Conservation (phyloP, 306 rosid species). For the Sechiopsis laciniata region DNA sequence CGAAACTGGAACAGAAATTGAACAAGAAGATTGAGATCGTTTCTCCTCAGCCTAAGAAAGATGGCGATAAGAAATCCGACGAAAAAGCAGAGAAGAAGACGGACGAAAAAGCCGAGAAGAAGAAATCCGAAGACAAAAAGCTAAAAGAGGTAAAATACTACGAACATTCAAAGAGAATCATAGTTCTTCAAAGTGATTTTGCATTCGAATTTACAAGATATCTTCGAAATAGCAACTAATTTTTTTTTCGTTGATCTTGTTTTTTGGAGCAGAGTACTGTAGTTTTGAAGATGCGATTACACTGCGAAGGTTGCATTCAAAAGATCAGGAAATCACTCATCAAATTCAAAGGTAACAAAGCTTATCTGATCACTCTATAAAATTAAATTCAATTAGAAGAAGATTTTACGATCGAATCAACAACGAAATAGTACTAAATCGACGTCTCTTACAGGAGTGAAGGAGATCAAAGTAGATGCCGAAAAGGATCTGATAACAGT, state of each 20-base stretch:
- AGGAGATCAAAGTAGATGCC: constrained; percentile 40
- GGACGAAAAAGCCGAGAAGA: neutral
- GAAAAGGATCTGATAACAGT: constrained; percentile 58
- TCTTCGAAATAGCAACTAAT: neutral
- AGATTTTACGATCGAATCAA: no score
- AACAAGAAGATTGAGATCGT: constrained; percentile 67
- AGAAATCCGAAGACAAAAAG: constrained; percentile 31
- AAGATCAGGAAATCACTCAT: constrained; percentile 52
- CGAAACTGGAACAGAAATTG: constrained; percentile 46
- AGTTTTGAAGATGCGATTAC: constrained; percentile 64
- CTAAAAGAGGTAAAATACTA: constrained; percentile 37
- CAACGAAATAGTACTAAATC: neutral
- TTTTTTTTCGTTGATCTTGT: constrained; percentile 25
- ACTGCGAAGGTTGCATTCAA: constrained; percentile 76
- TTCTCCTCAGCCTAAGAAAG: constrained; percentile 61
- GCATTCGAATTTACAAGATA: neutral
- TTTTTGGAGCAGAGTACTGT: constrained; percentile 52
- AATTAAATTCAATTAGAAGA: neutral
- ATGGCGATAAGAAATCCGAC: constrained; percentile 28
- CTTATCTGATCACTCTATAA: neutral
- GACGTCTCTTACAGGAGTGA: constrained; percentile 48
- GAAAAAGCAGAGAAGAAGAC: neutral
- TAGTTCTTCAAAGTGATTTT: no score
- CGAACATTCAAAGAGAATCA: neutral
- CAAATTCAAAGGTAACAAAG: constrained; percentile 48